Conservation (phyloP, 2,329 filamentous ascomycete genomes). For the Cercospora brassicicola region DNA sequence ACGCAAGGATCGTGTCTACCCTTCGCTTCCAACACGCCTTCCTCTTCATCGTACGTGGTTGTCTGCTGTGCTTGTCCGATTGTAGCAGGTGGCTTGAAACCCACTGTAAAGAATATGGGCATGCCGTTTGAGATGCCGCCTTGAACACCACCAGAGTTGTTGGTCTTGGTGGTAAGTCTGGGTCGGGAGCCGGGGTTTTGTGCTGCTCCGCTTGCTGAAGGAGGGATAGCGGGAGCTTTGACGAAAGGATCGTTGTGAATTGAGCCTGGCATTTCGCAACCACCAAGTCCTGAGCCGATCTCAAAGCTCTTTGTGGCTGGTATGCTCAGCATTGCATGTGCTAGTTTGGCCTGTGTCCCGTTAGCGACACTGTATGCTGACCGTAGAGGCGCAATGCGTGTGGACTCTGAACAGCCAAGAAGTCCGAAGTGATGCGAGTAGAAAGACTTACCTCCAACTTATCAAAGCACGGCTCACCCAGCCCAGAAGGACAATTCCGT, state of each 20-base stretch:
- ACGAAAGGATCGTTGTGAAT: slow-evolving; percentile 89
- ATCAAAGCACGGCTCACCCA: slow-evolving; percentile 93
- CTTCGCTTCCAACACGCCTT: slow-evolving; percentile 83
- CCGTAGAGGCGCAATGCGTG: too few relatives aligned
- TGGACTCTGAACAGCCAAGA: too few relatives aligned
- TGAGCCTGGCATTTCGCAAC: slow-evolving; percentile 83
- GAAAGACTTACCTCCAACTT: slow-evolving; percentile 67
- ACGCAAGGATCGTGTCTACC: slow-evolving; percentile 93
- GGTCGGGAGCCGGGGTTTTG: slow-evolving; percentile 49
- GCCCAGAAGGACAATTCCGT: slow-evolving; percentile 75
- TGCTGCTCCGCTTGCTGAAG: slow-evolving; percentile 41
- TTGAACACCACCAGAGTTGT: slow-evolving; percentile 93
- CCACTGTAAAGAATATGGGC: slow-evolving; percentile 89
- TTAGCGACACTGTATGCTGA: neutral
- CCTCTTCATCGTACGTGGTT: slow-evolving; percentile 71
- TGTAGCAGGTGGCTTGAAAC: slow-evolving; percentile 92
- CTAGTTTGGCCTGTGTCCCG: slow-evolving; percentile 63
- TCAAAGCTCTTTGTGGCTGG: slow-evolving; percentile 96
- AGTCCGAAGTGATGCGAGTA: neutral
- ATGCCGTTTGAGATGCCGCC: slow-evolving; percentile 93
- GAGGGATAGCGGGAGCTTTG: slow-evolving; percentile 53
- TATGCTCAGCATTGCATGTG: slow-evolving; percentile 91
- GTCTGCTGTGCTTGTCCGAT: slow-evolving; percentile 88
- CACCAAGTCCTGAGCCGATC: slow-evolving; percentile 87
- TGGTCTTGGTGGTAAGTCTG: slow-evolving; percentile 80